Conservation (phyloP, 108 stramenopile species). For the Conticribra guillardii region DNA sequence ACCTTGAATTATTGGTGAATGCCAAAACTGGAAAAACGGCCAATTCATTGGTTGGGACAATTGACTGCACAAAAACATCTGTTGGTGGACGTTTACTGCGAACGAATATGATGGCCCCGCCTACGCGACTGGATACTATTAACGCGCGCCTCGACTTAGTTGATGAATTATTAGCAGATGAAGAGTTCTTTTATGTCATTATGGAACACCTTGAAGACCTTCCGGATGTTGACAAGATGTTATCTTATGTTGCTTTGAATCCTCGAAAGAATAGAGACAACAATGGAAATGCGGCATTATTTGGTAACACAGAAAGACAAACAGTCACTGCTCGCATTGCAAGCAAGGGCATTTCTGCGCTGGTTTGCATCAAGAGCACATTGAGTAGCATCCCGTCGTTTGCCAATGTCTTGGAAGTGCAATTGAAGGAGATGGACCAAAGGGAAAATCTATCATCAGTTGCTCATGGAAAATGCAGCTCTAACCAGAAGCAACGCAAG, state of each 20-base stretch:
- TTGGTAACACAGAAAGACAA: constrained; percentile 38
- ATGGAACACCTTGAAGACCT: constrained; percentile 82
- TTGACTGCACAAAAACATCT: constrained; percentile 88
- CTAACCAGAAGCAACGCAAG: constrained; percentile 1
- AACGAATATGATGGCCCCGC: constrained; percentile 87
- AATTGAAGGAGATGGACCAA: constrained; percentile 54
- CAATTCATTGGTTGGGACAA: constrained; percentile 74
- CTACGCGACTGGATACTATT: constrained; percentile 77
- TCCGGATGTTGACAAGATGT: constrained; percentile 85
- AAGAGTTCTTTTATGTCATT: constrained; percentile 84
- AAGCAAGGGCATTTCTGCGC: constrained; percentile 82
- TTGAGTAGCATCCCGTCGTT: constrained; percentile 71
- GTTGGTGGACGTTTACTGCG: constrained; percentile 83
- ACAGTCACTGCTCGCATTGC: constrained; percentile 65
- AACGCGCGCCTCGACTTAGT: constrained; percentile 85
- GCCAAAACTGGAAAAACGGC: constrained; percentile 71
- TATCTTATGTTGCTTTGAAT: constrained; percentile 73
- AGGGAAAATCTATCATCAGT: constrained; percentile 19
- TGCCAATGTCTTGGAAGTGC: constrained; percentile 66
- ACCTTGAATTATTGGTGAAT: constrained; percentile 85
- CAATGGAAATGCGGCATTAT: constrained; percentile 33
- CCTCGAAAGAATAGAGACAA: constrained; percentile 35
- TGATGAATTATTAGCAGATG: constrained; percentile 78
- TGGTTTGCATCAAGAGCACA: constrained; percentile 87
- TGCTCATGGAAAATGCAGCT: neutral